phyloP scores from a whole-genome alignment of 208 protist genomes.

The Trypanosoma melophagium region DNA sequence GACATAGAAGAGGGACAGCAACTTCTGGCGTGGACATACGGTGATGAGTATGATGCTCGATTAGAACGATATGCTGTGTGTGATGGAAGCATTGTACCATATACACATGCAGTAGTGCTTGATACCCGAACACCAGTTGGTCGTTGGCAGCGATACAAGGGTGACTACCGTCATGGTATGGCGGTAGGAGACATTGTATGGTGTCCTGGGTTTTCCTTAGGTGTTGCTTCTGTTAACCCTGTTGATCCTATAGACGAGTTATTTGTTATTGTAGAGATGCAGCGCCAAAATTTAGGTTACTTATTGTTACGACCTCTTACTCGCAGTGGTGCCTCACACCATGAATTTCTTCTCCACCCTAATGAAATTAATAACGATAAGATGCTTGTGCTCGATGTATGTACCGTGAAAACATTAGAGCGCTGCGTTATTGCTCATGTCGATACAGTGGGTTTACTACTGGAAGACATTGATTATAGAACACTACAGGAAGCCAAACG shows the following conservation, averaged over 20 bases:
- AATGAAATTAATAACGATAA: slow-evolving; percentile 3
- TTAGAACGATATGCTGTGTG: slow-evolving; percentile 75
- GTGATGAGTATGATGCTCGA: slow-evolving; percentile 85
- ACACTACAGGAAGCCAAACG: slow-evolving; percentile 20
- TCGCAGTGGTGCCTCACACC: slow-evolving; percentile 14
- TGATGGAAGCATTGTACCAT: slow-evolving; percentile 61
- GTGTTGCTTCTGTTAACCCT: slow-evolving; percentile 3
- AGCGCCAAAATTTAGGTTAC: slow-evolving; percentile 31
- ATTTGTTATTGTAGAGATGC: slow-evolving; percentile 65
- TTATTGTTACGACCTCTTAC: slow-evolving; percentile 51
- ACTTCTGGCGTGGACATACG: slow-evolving; percentile 87
- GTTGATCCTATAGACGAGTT: slow-evolving; percentile 39
- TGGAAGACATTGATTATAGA: slow-evolving; percentile 63
- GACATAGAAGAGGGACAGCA: slow-evolving; percentile 63
- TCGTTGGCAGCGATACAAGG: slow-evolving; percentile 67
- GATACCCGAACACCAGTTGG: slow-evolving; percentile 30
- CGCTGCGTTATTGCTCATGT: slow-evolving; percentile 55
- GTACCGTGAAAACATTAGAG: slow-evolving; percentile 30
- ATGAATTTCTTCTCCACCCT: slow-evolving; percentile 22
- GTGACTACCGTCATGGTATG: slow-evolving; percentile 79
- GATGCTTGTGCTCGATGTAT: slow-evolving; percentile 24
- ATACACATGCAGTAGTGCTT: slow-evolving; percentile 58
- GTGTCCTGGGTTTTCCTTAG: slow-evolving; percentile 41
- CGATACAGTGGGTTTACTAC: slow-evolving; percentile 43
- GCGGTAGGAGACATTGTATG: slow-evolving; percentile 75